Conservation (phyloP, 202 grass and related monocot species). For the Tripidium arundinaceum region DNA sequence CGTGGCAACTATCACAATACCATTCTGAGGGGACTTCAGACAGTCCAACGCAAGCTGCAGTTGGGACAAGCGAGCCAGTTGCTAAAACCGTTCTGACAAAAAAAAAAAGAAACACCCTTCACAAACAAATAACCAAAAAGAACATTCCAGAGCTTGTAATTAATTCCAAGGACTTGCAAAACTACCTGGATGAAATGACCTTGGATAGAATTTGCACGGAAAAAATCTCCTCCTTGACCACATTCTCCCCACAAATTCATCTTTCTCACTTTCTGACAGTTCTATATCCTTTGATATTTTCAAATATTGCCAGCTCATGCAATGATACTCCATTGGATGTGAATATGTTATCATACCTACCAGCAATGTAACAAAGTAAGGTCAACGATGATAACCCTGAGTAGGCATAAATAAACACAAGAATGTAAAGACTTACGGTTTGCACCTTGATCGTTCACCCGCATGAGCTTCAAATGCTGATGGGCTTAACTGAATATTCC, state of each 20-base stretch:
- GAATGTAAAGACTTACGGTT: conserved; percentile 62
- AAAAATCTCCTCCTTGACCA: conserved; percentile 73
- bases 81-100: neutral
- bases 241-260: conserved; percentile 88
- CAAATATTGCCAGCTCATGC: conserved; percentile 90
- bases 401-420: conserved; percentile 19
- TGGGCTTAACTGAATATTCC: conserved; percentile 74
- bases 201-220: conserved; percentile 89
- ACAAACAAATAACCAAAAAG: neutral
- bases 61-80: conserved; percentile 12
- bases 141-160: neutral
- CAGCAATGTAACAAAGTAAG: conserved; percentile 30
- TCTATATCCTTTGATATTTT: conserved; percentile 71
- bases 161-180: conserved; percentile 19
- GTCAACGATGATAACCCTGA: neutral
- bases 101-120: neutral
- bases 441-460: conserved; percentile 72
- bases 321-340: conserved; percentile 95
- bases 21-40: conserved; percentile 52
- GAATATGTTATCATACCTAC: conserved; percentile 96
- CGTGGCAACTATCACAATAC: conserved; percentile 96
- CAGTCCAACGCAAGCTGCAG: conserved; percentile 73
- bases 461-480: conserved; percentile 98
- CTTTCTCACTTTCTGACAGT: conserved; percentile 61
- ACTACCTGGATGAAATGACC: conserved; percentile 90